Percentiles rank a stretch among this genome's conserved stretches.
phyloP scores from a whole-genome alignment of 2,329 filamentous ascomycete genomes.

The Colletotrichum filicis region DNA sequence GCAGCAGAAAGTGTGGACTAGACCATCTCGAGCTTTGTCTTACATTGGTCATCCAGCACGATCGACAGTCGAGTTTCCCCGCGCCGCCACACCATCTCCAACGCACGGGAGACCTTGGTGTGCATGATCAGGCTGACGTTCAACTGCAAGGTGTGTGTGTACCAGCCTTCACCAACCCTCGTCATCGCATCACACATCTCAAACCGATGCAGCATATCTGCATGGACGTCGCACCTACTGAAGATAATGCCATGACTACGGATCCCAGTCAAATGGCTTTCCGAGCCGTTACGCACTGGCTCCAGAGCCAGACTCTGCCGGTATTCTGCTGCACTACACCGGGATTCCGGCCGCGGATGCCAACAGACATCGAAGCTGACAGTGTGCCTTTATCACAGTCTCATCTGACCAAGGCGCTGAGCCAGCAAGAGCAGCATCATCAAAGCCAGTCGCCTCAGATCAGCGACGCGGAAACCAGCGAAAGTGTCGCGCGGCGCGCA shows the following conservation, averaged over 20 bases:
- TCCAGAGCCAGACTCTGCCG: slow-evolving; percentile 35
- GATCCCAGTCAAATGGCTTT: slow-evolving; percentile 36
- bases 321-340: slow-evolving; percentile 36
- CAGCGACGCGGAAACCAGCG: slow-evolving; percentile 16
- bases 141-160: slow-evolving; percentile 16
- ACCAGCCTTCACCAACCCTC: slow-evolving; percentile 21
- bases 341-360: slow-evolving; percentile 29
- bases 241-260: slow-evolving; percentile 35
- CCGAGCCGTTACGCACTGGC: slow-evolving; percentile 35
- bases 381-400: slow-evolving; percentile 30
- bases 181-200: slow-evolving; percentile 34
- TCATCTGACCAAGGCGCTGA: slow-evolving; percentile 31
- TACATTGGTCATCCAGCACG: slow-evolving; percentile 32
- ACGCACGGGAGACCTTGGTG: slow-evolving; percentile 25
- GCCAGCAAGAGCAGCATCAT: slow-evolving; percentile 22
- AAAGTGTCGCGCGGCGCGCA: slow-evolving; percentile 22
- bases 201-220: slow-evolving; percentile 29
- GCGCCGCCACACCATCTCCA: slow-evolving; percentile 35
- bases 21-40: slow-evolving; percentile 6
- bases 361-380: slow-evolving; percentile 34
- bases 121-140: slow-evolving; percentile 30
- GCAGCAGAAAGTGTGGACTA: slow-evolving; percentile 16
- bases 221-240: slow-evolving; percentile 34
- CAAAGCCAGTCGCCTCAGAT: slow-evolving; percentile 26
- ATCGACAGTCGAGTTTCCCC: slow-evolving; percentile 27